phyloP scores from a whole-genome alignment of 148 eudicot species.

The Cornus kousa region DNA sequence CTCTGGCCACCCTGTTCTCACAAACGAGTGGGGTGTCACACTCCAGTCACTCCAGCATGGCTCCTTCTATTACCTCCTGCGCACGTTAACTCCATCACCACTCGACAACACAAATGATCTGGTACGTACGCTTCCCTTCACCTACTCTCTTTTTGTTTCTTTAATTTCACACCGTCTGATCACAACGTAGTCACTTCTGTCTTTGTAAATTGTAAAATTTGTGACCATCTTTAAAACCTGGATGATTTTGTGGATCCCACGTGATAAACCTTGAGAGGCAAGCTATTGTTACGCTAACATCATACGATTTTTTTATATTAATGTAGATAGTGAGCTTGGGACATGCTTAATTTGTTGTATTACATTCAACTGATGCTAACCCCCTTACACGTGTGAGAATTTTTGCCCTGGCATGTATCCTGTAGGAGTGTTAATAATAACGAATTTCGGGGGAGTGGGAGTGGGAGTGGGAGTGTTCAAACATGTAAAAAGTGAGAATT shows the following conservation, averaged over 20 bases:
- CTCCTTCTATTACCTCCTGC: slow-evolving; percentile 65
- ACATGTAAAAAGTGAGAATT: no score
- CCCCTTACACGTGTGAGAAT: no score
- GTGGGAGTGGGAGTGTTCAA: no score
- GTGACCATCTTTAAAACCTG: neutral
- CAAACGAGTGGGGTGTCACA: slow-evolving; percentile 85
- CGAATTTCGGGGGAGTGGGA: no score
- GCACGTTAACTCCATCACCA: slow-evolving; percentile 33
- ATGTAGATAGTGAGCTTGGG: no score
- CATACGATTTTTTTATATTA: no score
- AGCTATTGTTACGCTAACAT: no score
- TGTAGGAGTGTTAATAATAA: no score
- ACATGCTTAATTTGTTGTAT: no score
- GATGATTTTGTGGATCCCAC: neutral
- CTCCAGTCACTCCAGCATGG: slow-evolving; percentile 74
- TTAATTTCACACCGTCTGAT: neutral
- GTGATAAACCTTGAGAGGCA: neutral
- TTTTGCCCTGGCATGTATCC: no score
- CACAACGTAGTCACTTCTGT: neutral
- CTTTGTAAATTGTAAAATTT: no score
- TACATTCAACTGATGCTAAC: no score
- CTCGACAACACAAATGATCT: slow-evolving; percentile 29
- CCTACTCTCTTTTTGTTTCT: neutral
- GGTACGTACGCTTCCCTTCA: slow-evolving; percentile 14
- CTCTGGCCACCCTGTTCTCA: slow-evolving; percentile 64